A percentile compares a stretch with the other conserved stretches of the same genome.
Evolutionary conservation across 2,329 filamentous ascomycete species (phyloP).

Genomic region (Dichotomopilus funicola): DNA sequence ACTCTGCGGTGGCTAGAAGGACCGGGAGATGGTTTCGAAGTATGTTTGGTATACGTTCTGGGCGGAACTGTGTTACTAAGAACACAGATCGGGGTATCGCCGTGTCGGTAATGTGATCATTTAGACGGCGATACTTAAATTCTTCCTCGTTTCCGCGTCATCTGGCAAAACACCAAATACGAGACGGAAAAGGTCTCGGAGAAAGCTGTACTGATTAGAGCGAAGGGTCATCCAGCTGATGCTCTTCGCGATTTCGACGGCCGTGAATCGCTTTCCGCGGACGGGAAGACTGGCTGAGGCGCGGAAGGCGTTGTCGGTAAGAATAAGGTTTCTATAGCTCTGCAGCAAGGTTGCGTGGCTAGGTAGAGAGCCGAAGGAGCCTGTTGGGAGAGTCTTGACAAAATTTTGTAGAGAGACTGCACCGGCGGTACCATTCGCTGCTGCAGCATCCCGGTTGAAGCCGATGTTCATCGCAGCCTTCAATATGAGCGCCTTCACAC

Average conservation of each 20-base stretch:
- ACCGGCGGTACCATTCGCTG: conserved; percentile 38
- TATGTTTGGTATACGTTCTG: too few species aligned
- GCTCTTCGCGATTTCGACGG: conserved; percentile 72
- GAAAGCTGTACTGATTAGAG: conserved; percentile 66
- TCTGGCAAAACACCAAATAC: conserved; percentile 82
- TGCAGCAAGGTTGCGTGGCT: conserved; percentile 67
- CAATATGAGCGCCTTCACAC: conserved; percentile 71
- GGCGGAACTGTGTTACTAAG: too few species aligned
- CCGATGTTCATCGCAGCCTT: conserved; percentile 83
- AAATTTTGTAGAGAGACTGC: conserved; percentile 62
- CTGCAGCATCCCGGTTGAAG: conserved; percentile 56
- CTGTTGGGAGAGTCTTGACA: conserved; percentile 66
- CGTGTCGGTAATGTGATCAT: neutral
- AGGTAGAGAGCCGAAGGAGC: conserved; percentile 68
- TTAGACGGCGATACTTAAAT: conserved; percentile 53
- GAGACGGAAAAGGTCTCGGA: conserved; percentile 73
- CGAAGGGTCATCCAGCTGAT: conserved; percentile 68
- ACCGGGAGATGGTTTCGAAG: too few species aligned
- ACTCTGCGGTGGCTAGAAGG: too few species aligned
- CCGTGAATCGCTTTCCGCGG: conserved; percentile 53
- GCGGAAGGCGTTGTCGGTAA: conserved; percentile 63
- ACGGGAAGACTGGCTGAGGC: conserved; percentile 47
- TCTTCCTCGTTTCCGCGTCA: conserved; percentile 63
- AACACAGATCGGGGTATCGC: too few species aligned
- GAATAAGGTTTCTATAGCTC: conserved; percentile 73